A percentile compares a stretch with the other conserved stretches of the same genome.
These are phyloP conservation scores for Lasiodiplodia gonubiensis DNA, from an alignment of 2,329 filamentous ascomycete genomes.

Conservation along the genomic window DNA sequence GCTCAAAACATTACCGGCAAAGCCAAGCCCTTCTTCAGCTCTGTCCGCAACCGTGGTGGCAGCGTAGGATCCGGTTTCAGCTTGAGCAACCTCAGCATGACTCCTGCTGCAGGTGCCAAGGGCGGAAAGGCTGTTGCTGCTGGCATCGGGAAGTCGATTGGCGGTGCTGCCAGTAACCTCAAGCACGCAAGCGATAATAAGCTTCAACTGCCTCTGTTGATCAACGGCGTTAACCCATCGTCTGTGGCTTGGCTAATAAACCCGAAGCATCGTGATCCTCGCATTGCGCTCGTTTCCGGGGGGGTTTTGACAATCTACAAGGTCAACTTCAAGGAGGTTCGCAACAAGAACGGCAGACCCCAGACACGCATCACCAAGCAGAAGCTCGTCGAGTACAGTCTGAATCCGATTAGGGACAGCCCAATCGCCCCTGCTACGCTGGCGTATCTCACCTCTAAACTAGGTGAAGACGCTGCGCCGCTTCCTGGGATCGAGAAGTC, in stretches of 20 bases:
- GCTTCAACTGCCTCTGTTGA: constrained; percentile 67
- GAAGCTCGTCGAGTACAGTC: constrained; percentile 69
- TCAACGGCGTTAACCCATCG: constrained; percentile 59
- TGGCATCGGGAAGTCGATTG: constrained; percentile 75
- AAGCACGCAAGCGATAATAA: constrained; percentile 78
- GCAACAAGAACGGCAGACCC: constrained; percentile 36
- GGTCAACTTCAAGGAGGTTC: constrained; percentile 57
- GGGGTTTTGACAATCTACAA: constrained; percentile 71
- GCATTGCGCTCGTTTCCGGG: constrained; percentile 67
- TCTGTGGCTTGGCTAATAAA: constrained; percentile 71
- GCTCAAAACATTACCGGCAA: constrained; percentile 54
- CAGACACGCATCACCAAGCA: constrained; percentile 58
- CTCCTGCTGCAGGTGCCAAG: constrained; percentile 60
- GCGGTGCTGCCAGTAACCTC: constrained; percentile 68
- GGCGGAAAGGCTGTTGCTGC: constrained; percentile 74
- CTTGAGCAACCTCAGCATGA: constrained; percentile 46
- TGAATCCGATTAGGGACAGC: constrained; percentile 68
- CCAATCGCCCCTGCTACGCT: constrained; percentile 43
- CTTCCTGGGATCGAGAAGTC: constrained; percentile 19
- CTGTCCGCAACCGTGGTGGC: constrained; percentile 43
- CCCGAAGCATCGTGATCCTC: constrained; percentile 48
- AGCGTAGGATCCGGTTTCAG: constrained; percentile 37
- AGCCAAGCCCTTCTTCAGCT: constrained; percentile 45
- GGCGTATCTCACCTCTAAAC: constrained; percentile 40
- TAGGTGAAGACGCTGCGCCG: constrained; percentile 34